Evolutionary conservation across 2,329 filamentous ascomycete genomes (phyloP), one percentile per base, ranked within the genome.

Genomic region (Epichloe gansuensis): DNA sequence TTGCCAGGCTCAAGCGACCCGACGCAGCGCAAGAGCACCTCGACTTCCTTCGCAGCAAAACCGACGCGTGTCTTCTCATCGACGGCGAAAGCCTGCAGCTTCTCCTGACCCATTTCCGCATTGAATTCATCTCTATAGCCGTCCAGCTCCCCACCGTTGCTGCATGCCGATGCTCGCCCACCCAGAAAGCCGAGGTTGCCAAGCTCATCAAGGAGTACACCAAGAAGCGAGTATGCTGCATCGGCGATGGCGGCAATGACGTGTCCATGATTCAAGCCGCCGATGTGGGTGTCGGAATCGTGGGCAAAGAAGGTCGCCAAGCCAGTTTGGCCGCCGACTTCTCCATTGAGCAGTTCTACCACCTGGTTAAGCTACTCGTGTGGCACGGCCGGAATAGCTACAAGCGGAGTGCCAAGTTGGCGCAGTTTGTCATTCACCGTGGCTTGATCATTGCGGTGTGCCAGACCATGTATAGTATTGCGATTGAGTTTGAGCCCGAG

Each of bases 231-330:
- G 87, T 97, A 15, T 95, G 90, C 70, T 97, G 93, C 64, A 98
- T 98, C 59, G 93, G 93, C 39, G 93, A 98, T 63, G 93, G 93
- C 58, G 93, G 94, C 60, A 98, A 98, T 69, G 94, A 98, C 66
- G 93, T 98, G 5, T 91, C 85, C 59, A 98, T 98, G 93, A 98
- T 98, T 59, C 93, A 97, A 73, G 91, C 93, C 7, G 93, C 94
- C 1, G 93, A 98, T 63, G 90, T 98, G 0, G 94, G 94, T 55
- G 91, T 98, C 27, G 93, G 93, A 55, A 98, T 98, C 56, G 93
- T 97, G 1, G 93, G 93, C 54, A 98, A 98, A 72, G 93, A 98
- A 72, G 93, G 93, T 36, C 82, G 88, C 23, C 93, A 98, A 72
- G 93, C 93, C 38, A 93, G 86, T 63, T 76, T 98, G 46, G 94